These are phyloP conservation scores for Arxiozyma telluris DNA, from an alignment of 1,139 yeast species.

Conservation along the genomic window DNA sequence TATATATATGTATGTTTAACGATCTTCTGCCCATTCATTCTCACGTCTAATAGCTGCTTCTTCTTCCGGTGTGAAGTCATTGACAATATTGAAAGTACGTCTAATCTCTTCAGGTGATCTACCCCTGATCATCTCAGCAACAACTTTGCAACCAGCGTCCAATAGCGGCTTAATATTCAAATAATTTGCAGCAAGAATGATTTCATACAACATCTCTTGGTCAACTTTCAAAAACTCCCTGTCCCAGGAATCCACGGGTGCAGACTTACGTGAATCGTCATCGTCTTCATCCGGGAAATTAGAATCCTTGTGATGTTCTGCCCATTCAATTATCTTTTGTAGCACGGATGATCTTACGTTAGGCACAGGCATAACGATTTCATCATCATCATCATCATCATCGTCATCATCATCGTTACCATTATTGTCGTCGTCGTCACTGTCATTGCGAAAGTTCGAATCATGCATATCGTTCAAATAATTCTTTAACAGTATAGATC, in stretches of 20 bases:
- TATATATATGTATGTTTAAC: constrained; percentile 33
- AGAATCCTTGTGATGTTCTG: constrained; percentile 89
- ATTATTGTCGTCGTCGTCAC: constrained; percentile 22
- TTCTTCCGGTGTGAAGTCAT: constrained; percentile 96
- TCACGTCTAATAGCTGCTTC: constrained; percentile 96
- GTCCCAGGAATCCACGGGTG: constrained; percentile 94
- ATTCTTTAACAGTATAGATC: constrained; percentile 79
- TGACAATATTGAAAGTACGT: constrained; percentile 88
- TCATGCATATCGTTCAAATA: constrained; percentile 77
- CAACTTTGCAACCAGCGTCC: constrained; percentile 94
- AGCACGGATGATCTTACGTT: constrained; percentile 81
- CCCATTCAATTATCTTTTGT: constrained; percentile 91
- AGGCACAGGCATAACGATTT: constrained; percentile 84
- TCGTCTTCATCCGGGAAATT: constrained; percentile 69
- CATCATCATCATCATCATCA: constrained; percentile 47
- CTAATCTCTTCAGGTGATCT: constrained; percentile 95
- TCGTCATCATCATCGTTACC: constrained; percentile 17
- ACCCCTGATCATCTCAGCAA: constrained; percentile 96
- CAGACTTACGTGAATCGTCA: constrained; percentile 73
- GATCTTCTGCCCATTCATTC: constrained; percentile 99
- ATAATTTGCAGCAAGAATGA: constrained; percentile 91
- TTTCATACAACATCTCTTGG: constrained; percentile 97
- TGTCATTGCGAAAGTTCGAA: constrained; percentile 43
- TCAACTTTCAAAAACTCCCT: constrained; percentile 91
- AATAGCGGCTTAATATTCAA: constrained; percentile 86